phyloP scores from a whole-genome alignment of 78 protist species.

The Tieghemostelium lacteum region DNA sequence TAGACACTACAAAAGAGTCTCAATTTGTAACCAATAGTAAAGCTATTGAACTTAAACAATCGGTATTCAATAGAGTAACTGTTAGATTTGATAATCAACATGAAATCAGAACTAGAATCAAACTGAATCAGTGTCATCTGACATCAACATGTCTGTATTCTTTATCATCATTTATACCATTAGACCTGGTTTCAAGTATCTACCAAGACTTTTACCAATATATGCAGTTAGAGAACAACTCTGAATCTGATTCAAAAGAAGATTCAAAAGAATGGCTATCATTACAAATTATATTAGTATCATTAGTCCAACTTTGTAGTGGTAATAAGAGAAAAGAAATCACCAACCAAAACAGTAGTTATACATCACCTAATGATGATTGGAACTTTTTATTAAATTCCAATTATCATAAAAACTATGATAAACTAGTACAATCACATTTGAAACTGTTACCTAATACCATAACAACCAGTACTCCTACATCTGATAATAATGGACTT shows the following conservation, averaged over 20 bases:
- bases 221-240: not conserved
- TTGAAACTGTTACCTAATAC: not conserved
- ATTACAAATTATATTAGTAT: constrained; percentile 19
- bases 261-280: constrained; percentile 11
- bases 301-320: too few species aligned
- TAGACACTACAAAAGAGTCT: not conserved
- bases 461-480: not conserved
- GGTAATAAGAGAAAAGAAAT: not conserved
- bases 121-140: not conserved
- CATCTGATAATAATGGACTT: not conserved
- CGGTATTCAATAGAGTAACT: constrained; percentile 25
- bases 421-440: not conserved
- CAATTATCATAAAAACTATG: constrained; percentile 15
- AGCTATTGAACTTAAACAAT: not conserved
- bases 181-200: not conserved
- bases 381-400: constrained; percentile 37
- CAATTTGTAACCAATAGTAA: not conserved
- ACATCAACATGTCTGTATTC: constrained; percentile 25
- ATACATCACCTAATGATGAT: not conserved
- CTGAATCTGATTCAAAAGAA: not conserved
- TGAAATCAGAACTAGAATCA: constrained; percentile 3
- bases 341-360: not conserved
- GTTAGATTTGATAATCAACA: constrained; percentile 1
- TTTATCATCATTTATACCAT: constrained; percentile 9
- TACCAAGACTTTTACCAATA: constrained; percentile 12